phyloP scores from a whole-genome alignment of 192 early-diverging fungal genomes.

The Backusella tarrabulga region DNA sequence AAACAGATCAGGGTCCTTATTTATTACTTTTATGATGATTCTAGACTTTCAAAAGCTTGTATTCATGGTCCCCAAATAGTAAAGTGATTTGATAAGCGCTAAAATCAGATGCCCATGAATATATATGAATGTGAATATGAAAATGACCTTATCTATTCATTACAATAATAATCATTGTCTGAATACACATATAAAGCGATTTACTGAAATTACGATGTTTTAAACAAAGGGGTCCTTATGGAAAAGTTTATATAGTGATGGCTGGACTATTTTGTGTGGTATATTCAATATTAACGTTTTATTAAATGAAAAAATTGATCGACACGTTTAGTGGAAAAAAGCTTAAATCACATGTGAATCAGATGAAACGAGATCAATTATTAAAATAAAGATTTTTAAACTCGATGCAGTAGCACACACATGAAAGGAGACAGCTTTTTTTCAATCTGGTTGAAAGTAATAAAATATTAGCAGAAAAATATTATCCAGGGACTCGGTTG shows the following conservation, averaged over 20 bases:
- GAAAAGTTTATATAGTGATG: background rate
- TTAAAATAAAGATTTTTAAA: background rate
- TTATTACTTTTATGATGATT: background rate
- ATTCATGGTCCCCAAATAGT: background rate
- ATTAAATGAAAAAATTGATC: conserved; percentile 1
- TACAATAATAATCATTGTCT: background rate
- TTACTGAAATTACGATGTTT: background rate
- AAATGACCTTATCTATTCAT: background rate
- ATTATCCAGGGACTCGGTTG: background rate
- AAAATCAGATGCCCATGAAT: background rate
- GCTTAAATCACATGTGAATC: background rate
- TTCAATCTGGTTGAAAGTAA: background rate
- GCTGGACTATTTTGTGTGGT: background rate
- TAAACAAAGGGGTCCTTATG: background rate
- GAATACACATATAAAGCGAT: background rate
- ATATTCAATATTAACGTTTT: background rate
- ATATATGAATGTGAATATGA: background rate
- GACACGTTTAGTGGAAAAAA: background rate
- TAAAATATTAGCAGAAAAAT: background rate
- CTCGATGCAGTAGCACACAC: background rate
- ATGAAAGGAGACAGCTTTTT: background rate
- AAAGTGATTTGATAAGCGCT: background rate
- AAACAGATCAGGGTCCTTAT: background rate
- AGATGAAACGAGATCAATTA: background rate
- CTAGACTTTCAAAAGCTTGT: background rate